Conservation (phyloP, 108 stramenopile species). For the Stephanodiscus triporus region DNA sequence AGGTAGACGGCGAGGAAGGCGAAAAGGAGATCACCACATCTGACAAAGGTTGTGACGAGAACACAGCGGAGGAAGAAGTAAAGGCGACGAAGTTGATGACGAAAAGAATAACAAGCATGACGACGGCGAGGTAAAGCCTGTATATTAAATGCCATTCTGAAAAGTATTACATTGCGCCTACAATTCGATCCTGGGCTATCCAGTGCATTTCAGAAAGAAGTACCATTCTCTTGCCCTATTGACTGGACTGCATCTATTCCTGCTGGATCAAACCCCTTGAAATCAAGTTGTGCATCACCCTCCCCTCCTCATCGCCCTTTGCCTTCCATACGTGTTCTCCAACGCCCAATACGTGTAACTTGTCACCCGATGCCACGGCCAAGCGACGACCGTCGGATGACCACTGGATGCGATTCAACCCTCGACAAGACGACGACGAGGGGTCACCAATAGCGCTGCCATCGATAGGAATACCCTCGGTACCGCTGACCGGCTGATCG, state of each 20-base stretch:
- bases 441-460: slow-evolving; percentile 6
- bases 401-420: slow-evolving; percentile 84
- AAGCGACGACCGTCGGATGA: slow-evolving; percentile 79
- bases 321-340: slow-evolving; percentile 73
- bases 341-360: slow-evolving; percentile 76
- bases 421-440: slow-evolving; percentile 28
- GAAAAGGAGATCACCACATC: background rate
- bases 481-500: slow-evolving; percentile 83
- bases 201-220: background rate
- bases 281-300: slow-evolving; percentile 66
- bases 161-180: background rate
- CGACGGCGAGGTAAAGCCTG: background rate
- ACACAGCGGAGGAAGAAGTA: background rate
- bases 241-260: slow-evolving; percentile 20
- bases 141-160: background rate
- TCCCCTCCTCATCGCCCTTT: slow-evolving; percentile 77
- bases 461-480: slow-evolving; percentile 74
- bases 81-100: background rate
- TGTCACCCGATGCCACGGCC: slow-evolving; percentile 79
- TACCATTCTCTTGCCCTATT: background rate
- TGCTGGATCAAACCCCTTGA: slow-evolving; percentile 71
- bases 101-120: background rate
- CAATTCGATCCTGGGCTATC: background rate
- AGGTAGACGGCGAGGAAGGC: background rate
- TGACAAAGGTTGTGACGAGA: background rate